phyloP scores from a whole-genome alignment of 23 red algal species.

The Pyropia yezoensis region DNA sequence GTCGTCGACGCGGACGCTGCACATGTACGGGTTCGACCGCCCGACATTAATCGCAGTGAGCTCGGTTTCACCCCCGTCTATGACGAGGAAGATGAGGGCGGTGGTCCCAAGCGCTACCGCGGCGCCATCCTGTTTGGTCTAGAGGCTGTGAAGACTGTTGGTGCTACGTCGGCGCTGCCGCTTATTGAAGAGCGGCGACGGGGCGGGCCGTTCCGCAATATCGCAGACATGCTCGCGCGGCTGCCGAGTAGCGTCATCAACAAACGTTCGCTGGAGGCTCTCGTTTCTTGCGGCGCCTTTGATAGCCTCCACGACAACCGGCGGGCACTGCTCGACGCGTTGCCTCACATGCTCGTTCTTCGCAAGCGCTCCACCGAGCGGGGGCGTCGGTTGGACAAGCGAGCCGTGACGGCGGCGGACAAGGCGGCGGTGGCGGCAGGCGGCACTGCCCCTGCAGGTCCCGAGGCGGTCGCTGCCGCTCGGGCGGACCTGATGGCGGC shows the following conservation, averaged over 20 bases:
- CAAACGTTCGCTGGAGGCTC: conserved; percentile 62
- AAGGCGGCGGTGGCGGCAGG: conserved; percentile 1
- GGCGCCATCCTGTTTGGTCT: conserved; percentile 45
- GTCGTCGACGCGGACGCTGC: conserved; percentile 37
- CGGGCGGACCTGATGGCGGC: not conserved
- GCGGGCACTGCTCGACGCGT: conserved; percentile 42
- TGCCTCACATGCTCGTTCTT: conserved; percentile 35
- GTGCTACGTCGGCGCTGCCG: conserved; percentile 39
- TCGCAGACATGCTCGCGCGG: conserved; percentile 63
- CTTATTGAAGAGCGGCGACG: conserved; percentile 52
- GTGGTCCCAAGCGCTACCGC: not conserved
- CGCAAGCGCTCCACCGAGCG: conserved; percentile 29
- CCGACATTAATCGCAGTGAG: conserved; percentile 50
- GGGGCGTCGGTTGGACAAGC: conserved; percentile 24
- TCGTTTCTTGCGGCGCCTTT: conserved; percentile 71
- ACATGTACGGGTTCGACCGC: conserved; percentile 36
- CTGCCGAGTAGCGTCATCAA: conserved; percentile 49
- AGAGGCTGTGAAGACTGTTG: conserved; percentile 79
- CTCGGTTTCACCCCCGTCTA: conserved; percentile 54
- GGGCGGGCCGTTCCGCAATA: conserved; percentile 41
- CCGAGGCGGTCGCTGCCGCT: not conserved
- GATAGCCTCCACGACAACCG: conserved; percentile 75
- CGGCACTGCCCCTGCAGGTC: too few relatives aligned
- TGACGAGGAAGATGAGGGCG: not conserved
- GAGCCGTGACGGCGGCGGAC: conserved; percentile 10